Base-by-base conservation (phyloP, 768 basidiomycete species). In the Tylopilus intermedius region DNA sequence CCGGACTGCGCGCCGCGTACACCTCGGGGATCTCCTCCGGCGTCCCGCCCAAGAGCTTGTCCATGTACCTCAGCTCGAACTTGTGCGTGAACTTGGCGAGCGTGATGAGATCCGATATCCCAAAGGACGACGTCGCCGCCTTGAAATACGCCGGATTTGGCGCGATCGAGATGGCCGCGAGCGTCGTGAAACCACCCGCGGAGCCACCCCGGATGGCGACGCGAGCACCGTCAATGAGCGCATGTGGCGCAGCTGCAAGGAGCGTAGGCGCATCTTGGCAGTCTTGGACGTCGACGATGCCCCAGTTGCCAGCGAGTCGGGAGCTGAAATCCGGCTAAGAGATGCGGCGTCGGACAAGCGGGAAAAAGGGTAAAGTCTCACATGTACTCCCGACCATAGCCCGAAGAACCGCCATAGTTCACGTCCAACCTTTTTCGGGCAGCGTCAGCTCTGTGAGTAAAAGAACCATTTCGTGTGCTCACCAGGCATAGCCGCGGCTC, bases 401-500 rank as follows among this genome's bases (percentile, higher is more conserved):
- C 83, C 5, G 80, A 80, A 0, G 85, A 87, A 0, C 89, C 90
- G 2, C 86, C 78, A 54, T 89, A 86, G 59, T 91, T 85, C 40
- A 92, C 86, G 49, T 86, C 85, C 33, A 87, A 59, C 79, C 86
- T 82, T 37, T 30, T 39, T 14, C 21, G 9, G 42, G 21, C 11
- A 38, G 8, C 15, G 8, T 53, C 22, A 50, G 33, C 30, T 37
- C 37, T 39, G 49, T 2, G 21, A n/a, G 21, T 30, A 10, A 14
- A 8, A 14, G 10, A 14, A 9, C 18, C 7, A 33, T 33, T 32
- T 26, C 6, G 9, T 5, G 8, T 35, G 51, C 72, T 49, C 58
- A 86, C 87, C 84, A 88, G n/a, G 76, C 85, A 71, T 78, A 90
- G 26, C 87, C 86, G 5, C 85, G 76, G 29, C 79, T 80, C 0